Evolutionary conservation across 1,284 basidiomycete species (phyloP).

Genomic region (Schizophyllum amplum): DNA sequence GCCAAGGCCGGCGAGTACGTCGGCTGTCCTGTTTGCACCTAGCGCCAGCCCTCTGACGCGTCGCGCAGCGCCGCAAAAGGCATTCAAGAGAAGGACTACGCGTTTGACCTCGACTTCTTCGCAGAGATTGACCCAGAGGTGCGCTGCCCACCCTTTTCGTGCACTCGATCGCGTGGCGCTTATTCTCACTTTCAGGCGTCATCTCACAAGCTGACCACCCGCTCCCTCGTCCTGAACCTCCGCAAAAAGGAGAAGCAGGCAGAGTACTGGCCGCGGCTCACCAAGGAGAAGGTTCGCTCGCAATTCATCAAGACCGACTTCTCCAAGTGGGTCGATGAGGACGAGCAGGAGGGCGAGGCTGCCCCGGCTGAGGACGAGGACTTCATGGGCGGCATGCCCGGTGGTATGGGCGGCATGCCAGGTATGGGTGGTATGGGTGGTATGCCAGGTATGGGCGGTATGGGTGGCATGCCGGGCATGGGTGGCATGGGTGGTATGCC

Average conservation of each 20-base stretch:
- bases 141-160: constrained; percentile 11
- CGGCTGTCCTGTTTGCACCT: constrained; percentile 4
- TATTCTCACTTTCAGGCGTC: constrained; percentile 45
- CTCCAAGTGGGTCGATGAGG: constrained; percentile 90
- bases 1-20: constrained; percentile 68
- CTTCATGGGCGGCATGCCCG: constrained; percentile 31
- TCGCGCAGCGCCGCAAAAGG: constrained; percentile 36
- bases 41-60: constrained; percentile 6
- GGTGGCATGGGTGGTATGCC: no score
- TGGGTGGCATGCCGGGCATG: no score
- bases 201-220: constrained; percentile 51
- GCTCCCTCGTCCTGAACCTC: constrained; percentile 59
- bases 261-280: constrained; percentile 87
- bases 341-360: constrained; percentile 72
- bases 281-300: constrained; percentile 77
- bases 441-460: constrained; percentile 31
- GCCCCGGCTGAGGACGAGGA: constrained; percentile 33
- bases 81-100: constrained; percentile 56
- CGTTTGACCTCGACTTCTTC: constrained; percentile 68
- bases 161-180: constrained; percentile 2
- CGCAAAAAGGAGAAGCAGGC: constrained; percentile 71
- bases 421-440: constrained; percentile 46
- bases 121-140: constrained; percentile 72
- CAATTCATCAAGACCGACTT: constrained; percentile 89
- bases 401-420: no score